phyloP scores from a whole-genome alignment of 306 rosid species.

The Luffa acutangula region DNA sequence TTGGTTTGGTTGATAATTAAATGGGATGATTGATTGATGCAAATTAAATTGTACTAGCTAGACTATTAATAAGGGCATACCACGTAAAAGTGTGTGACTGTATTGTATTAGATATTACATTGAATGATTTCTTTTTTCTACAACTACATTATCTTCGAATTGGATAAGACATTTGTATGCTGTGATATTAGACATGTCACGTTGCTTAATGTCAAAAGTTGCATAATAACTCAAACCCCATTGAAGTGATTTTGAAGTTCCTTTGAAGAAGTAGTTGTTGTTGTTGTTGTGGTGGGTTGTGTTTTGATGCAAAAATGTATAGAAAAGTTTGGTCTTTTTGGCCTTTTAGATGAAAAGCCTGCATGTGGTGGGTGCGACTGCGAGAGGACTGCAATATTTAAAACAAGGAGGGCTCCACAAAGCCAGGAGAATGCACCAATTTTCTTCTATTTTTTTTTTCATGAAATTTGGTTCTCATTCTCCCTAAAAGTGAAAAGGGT shows the following conservation, averaged over 20 bases:
- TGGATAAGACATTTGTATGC: background rate
- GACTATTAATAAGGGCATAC: too few species aligned
- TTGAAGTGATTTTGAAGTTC: background rate
- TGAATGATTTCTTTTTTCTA: too few species aligned
- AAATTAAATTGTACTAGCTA: too few species aligned
- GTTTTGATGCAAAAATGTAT: background rate
- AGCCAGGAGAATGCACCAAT: background rate
- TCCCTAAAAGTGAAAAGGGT: too few species aligned
- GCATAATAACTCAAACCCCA: background rate
- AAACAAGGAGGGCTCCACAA: background rate
- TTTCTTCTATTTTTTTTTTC: background rate
- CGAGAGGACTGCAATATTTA: background rate
- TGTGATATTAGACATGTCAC: background rate
- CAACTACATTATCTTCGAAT: too few species aligned
- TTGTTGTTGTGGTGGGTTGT: too few species aligned
- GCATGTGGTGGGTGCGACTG: background rate
- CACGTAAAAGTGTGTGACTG: too few species aligned
- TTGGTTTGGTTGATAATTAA: background rate
- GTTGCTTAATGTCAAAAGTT: background rate
- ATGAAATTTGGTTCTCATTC: too few species aligned
- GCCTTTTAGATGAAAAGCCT: background rate
- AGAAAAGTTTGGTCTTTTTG: background rate
- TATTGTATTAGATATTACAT: too few species aligned
- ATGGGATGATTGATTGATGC: too few species aligned
- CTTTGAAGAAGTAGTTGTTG: background rate